phyloP scores from a whole-genome alignment of 108 stramenopile genomes.

The Aurantiochytrium sp. region DNA sequence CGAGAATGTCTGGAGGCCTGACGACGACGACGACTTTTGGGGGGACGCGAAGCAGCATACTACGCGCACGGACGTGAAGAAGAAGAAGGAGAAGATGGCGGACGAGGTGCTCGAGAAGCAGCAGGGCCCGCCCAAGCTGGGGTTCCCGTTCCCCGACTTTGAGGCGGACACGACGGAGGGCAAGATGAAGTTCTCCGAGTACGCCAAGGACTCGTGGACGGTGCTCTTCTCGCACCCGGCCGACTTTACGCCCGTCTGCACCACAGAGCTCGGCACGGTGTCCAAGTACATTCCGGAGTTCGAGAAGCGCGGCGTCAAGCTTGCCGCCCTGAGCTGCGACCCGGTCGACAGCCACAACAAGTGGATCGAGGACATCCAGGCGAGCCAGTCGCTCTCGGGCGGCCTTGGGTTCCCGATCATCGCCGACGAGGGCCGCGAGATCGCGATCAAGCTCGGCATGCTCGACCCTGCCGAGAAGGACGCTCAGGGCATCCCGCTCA shows the following conservation, averaged over 20 bases:
- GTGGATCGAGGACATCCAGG: constrained; percentile 12
- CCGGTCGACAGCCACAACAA: constrained; percentile 52
- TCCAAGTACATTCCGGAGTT: constrained; percentile 63
- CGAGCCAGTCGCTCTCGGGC: constrained; percentile 46
- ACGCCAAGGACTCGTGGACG: background rate
- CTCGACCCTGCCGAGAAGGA: constrained; percentile 34
- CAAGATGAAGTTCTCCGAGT: background rate
- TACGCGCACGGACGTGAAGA: too few relatives aligned
- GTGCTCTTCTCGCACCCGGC: background rate
- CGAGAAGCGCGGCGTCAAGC: constrained; percentile 52
- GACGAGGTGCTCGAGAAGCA: background rate
- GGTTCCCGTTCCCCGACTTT: background rate
- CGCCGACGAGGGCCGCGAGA: constrained; percentile 66
- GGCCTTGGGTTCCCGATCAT: constrained; percentile 70
- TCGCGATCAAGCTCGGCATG: constrained; percentile 63
- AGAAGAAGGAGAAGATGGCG: background rate
- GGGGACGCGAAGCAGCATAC: too few relatives aligned
- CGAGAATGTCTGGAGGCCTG: too few relatives aligned
- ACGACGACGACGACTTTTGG: too few relatives aligned
- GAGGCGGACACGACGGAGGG: constrained; percentile 6
- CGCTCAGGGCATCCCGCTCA: background rate
- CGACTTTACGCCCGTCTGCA: constrained; percentile 78
- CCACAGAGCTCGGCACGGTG: constrained; percentile 74
- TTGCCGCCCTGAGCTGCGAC: constrained; percentile 68
- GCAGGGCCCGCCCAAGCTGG: constrained; percentile 11